Evolutionary conservation across 257 asterid genomes (phyloP), one percentile per base, ranked within the genome.

Genomic region (Anisodus tanguticus): DNA sequence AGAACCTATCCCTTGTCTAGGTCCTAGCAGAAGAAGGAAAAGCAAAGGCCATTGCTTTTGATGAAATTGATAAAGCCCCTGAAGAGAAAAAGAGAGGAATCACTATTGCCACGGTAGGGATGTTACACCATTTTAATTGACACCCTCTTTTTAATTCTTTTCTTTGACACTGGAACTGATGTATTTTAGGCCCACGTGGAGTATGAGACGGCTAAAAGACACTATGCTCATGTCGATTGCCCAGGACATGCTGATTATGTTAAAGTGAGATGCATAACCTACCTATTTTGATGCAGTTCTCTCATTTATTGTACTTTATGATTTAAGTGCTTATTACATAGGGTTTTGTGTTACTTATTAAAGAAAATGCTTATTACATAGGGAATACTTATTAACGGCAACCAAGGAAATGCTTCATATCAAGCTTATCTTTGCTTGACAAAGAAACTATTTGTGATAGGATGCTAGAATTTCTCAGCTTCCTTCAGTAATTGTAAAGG

Each of bases 221-320:
- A 96, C 86, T 96, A 95, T 86, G 98, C 99, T 41, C 99, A 95
- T 78, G 99, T 95, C 1, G 99, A 95, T 87, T 95, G 99, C 85
- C 99, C 99, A 13, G 99, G 99, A 7, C 99, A 95, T 53, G 99
- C 99, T 9, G 99, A 95, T 83, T 95, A 95, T 87, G 98, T 95
- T 83, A 95, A 95, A 88, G 99, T 94, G 84, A 88, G 95, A 84
- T 62, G 62, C 64, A 15, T 35, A 31, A 53, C 31, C 79, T 71
- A 45, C 58, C 58, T 71, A 47, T 45, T 45, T 71, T 69, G 39
- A 43, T 19, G 58, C 39, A 3, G 9, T 71, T n/a, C 3, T 77
- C 82, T 53, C 47, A 77, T 54, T 77, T 39, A 76, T 77, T 8
- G 3, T 53, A 77, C 49, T 76, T 76, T 0, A 8, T 51, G 16